Percentiles rank a stretch among this genome's conserved stretches.
Evolutionary conservation across 345 rosid species (phyloP).

Genomic region (Euphorbia tirucalli): DNA sequence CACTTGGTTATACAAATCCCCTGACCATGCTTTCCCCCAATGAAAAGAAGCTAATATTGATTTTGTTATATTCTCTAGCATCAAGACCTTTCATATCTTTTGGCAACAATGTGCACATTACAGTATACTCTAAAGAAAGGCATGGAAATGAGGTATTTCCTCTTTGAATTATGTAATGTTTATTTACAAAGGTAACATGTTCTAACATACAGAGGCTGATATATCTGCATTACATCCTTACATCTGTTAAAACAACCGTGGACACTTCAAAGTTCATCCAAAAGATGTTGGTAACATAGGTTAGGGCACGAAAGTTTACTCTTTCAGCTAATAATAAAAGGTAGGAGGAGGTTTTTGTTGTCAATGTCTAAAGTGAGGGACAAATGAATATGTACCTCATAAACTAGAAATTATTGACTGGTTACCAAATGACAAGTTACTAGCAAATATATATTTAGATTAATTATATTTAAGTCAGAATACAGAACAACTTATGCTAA

Average conservation of each 20-base stretch:
- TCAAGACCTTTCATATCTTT: too few relatives aligned
- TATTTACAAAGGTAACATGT: neutral
- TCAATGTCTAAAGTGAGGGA: neutral
- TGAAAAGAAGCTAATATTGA: too few relatives aligned
- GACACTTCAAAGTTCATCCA: neutral
- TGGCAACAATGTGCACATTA: too few relatives aligned
- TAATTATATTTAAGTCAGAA: neutral
- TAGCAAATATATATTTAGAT: neutral
- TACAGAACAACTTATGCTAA: constrained; percentile 1
- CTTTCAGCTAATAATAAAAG: neutral
- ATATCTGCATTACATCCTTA: neutral
- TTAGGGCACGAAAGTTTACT: neutral
- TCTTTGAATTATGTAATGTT: neutral
- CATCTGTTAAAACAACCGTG: neutral
- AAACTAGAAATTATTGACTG: neutral
- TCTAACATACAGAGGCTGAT: neutral
- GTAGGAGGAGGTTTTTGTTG: neutral
- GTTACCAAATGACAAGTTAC: neutral
- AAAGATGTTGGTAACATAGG: neutral
- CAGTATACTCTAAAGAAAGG: too few relatives aligned
- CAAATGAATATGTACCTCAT: neutral
- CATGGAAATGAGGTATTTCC: too few relatives aligned
- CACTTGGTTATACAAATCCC: too few relatives aligned
- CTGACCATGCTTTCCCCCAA: too few relatives aligned
- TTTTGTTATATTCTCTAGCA: too few relatives aligned